Evolutionary conservation across 345 rosid genomes (phyloP), one percentile per base, ranked within the genome.

Genomic region (Camelina laxa): DNA sequence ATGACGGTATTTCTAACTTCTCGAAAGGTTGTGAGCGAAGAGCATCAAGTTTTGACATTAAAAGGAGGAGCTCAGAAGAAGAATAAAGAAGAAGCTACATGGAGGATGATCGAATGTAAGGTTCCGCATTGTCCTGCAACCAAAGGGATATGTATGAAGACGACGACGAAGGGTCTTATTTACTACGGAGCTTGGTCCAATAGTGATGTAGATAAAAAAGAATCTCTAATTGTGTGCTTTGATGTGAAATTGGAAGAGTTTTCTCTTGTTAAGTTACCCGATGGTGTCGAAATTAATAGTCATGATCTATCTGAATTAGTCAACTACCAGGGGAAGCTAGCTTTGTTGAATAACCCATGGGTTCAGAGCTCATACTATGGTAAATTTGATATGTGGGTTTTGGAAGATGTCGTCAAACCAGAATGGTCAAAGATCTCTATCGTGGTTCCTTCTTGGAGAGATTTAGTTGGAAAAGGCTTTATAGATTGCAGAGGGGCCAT

Each of bases 121-220:
- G 14, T 7, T 47, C 44, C 31, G 2, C 56, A 65, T 30, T 31
- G 1, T 65, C 69, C 44, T 47, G 12, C 0, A n/a, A 62, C 38
- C 7, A 15, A 62, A 15, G 57, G 58, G 6, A 4, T 31, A 22
- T 65, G 57, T 2, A 12, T n/a, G n/a, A n/a, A n/a, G n/a, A n/a
- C n/a, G n/a, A n/a, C n/a, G n/a, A n/a, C n/a, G n/a, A 49, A 38
- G 3, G 58, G 45, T 14, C 30, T 33, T 49, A 8, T 65, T 48
- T 49, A 65, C 10, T 65, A 65, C 50, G 59, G 31, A 49, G 39
- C 54, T 44, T 63, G 68, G 39, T n/a, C 45, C 38, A 44, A 22
- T n/a, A 8, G 1, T 60, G 4, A n/a, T n/a, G n/a, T n/a, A 24
- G 1, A 0, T 17, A 39, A 8, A 1, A 12, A 1, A 5, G 2